Base-by-base conservation (phyloP, 441 rosid species). In the Hypseocharis bilobata region DNA sequence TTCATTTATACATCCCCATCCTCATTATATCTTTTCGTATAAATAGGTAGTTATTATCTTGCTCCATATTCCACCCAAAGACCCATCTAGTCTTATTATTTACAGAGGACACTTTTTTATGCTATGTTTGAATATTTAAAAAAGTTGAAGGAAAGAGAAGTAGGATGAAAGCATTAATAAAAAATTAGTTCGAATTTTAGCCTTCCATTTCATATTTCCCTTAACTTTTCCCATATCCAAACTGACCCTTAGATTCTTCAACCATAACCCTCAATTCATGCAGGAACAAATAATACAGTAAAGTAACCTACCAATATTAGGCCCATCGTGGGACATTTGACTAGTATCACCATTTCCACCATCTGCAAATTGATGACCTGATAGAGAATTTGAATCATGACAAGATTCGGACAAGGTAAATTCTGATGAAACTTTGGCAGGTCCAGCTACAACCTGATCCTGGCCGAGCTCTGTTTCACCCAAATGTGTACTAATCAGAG, bases 371-470 rank as follows among this genome's bases (percentile, higher is more conserved):
- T 61, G 63, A 57, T 26, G 38, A 63, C 57, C 66, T 38, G 72
- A 63, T 56, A 55, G 19, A 59, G 74, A 74, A 66, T 64, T 67
- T 65, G 81, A 59, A 42, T 76, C 80, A 68, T 70, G 79, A 44
- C 59, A 66, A 58, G 71, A 40, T 25, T 59, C 61, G 36, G 76
- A 52, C 23, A 44, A 22, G 42, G 62, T 27, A 49, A 22, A 44
- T 45, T 59, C 72, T 4, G 73, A 66, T 14, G 44, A 28, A 44
- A 22, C 58, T 76, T 72, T 72, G 64, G 67, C 70, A 60, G 70
- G 75, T 70, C 58, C 70, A 69, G 57, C 58, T 19, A 32, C 62
- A 62, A 62, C 58, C 49, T 36, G 36, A 56, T 74, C 80, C 60
- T 71, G 79, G 73, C 68, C 68, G 45, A 32, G 73, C 60, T 72